These are phyloP conservation scores for Prunus padus DNA, from an alignment of 306 rosid genomes.

Conservation along the genomic window DNA sequence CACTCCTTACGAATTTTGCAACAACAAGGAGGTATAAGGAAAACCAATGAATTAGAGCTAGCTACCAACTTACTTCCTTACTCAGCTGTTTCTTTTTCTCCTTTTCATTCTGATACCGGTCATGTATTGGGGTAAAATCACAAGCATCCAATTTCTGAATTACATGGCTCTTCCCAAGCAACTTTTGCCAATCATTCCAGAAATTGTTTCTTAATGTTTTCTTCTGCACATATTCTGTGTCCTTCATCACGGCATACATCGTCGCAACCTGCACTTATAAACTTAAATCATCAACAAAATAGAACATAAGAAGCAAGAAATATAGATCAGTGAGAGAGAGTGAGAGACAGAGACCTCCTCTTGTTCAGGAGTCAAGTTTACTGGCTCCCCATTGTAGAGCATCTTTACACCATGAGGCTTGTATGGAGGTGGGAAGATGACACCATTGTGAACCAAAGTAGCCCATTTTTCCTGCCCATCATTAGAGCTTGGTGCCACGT, in stretches of 20 bases:
- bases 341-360: slow-evolving; percentile 68
- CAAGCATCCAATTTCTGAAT: slow-evolving; percentile 90
- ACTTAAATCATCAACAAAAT: neutral
- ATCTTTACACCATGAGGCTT: slow-evolving; percentile 74
- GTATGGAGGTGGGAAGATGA: slow-evolving; percentile 93
- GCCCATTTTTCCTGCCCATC: slow-evolving; percentile 99
- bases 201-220: slow-evolving; percentile 80
- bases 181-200: slow-evolving; percentile 94
- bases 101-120: slow-evolving; percentile 87
- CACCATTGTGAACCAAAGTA: slow-evolving; percentile 87
- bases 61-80: slow-evolving; percentile 64
- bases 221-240: slow-evolving; percentile 91
- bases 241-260: slow-evolving; percentile 96
- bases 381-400: slow-evolving; percentile 74
- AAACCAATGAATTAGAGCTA: neutral
- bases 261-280: slow-evolving; percentile 77
- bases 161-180: slow-evolving; percentile 83
- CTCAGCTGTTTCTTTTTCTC: slow-evolving; percentile 94
- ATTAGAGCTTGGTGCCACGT: slow-evolving; percentile 74
- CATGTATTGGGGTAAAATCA: slow-evolving; percentile 91
- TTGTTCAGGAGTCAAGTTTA: slow-evolving; percentile 76
- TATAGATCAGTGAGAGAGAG: slow-evolving; percentile 14
- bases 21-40: neutral
- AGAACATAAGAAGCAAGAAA: neutral
- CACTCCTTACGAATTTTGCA: neutral